A percentile compares a stretch with the other conserved stretches of the same genome.
Evolutionary conservation across 768 basidiomycete genomes (phyloP).

Genomic region (Mycena polygramma): DNA sequence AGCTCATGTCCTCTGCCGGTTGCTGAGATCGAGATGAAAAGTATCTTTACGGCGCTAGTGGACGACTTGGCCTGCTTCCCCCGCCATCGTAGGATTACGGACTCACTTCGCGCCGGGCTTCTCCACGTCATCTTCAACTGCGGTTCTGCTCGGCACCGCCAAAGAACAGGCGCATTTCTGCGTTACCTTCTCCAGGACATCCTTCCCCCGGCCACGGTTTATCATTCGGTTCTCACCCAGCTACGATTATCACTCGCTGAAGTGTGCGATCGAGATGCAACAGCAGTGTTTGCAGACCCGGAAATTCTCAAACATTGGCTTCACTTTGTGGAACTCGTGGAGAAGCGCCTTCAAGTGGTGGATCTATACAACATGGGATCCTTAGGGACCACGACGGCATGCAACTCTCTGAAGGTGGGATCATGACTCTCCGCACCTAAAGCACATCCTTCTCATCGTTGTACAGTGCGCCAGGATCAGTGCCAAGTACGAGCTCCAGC

Average conservation of each 20-base stretch:
- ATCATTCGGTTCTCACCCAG: slow-evolving; percentile 1
- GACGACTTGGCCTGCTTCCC: background rate
- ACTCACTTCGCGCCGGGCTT: slow-evolving; percentile 7
- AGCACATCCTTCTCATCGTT: background rate
- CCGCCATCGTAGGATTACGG: background rate
- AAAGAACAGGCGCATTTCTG: background rate
- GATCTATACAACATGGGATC: background rate
- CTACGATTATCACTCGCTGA: background rate
- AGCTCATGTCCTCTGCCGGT: background rate
- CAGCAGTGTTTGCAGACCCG: no score
- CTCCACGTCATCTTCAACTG: slow-evolving; percentile 6
- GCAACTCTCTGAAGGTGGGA: slow-evolving; percentile 5
- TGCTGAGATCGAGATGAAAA: background rate
- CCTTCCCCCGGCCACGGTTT: background rate
- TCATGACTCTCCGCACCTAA: no score
- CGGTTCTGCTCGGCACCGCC: background rate
- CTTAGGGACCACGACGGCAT: background rate
- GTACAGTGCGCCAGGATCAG: background rate
- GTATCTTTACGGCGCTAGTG: background rate
- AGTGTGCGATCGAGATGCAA: background rate
- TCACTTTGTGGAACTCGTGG: background rate
- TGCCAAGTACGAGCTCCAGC: background rate
- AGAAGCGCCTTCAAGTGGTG: background rate
- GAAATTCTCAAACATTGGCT: background rate
- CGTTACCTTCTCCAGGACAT: no score